Conservation (phyloP, 2,329 filamentous ascomycete genomes). For the Colletotrichum karsti region DNA sequence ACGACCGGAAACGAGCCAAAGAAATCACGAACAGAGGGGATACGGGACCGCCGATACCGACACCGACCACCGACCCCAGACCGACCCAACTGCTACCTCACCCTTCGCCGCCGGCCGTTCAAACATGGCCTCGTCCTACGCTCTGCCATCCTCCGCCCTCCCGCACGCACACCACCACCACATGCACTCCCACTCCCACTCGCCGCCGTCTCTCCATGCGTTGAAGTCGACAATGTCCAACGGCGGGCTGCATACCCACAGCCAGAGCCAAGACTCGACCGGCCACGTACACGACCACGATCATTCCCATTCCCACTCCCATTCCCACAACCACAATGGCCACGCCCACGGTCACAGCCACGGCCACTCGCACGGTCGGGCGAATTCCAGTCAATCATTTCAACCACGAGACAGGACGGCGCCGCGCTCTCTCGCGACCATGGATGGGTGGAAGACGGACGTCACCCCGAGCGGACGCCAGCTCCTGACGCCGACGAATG, state of each 20-base stretch:
- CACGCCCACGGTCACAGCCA: constrained; percentile 39
- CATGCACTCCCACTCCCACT: constrained; percentile 48
- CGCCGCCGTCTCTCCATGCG: constrained; percentile 49
- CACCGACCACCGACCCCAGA: constrained; percentile 17
- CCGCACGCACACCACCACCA: constrained; percentile 56
- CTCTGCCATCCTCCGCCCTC: constrained; percentile 59
- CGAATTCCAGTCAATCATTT: constrained; percentile 17
- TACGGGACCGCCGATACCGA: constrained; percentile 4
- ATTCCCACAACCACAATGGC: constrained; percentile 27
- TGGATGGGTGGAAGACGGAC: constrained; percentile 51
- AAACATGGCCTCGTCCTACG: constrained; percentile 60
- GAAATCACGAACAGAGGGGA: constrained; percentile 2
- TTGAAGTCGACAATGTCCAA: constrained; percentile 41
- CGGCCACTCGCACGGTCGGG: constrained; percentile 34
- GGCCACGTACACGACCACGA: constrained; percentile 36
- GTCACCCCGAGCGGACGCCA: constrained; percentile 50
- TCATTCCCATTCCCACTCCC: constrained; percentile 31
- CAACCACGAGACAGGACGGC: constrained; percentile 39
- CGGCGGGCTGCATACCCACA: constrained; percentile 35
- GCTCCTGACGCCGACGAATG: constrained; percentile 42
- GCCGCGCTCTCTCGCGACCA: constrained; percentile 42
- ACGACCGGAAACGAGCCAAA: constrained; percentile 12
- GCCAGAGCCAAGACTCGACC: constrained; percentile 33
- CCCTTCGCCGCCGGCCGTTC: not conserved
- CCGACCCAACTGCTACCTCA: not conserved